Evolutionary conservation across 148 eudicot genomes (phyloP).

Genomic region (Vaccinium vitisidaea): DNA sequence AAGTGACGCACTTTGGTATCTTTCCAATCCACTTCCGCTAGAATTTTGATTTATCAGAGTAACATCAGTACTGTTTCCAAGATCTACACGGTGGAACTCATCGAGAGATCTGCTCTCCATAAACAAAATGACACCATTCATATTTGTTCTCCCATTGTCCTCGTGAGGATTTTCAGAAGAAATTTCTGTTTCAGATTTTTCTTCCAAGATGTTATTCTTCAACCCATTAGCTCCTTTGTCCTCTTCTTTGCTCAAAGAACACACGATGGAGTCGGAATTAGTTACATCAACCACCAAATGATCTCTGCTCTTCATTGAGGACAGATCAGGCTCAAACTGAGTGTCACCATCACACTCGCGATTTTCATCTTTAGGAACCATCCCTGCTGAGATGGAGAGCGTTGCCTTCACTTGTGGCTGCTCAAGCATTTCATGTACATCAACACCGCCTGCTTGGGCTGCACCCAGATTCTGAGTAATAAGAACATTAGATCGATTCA

Average conservation of each 20-base stretch:
- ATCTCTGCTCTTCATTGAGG: background rate
- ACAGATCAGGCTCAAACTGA: background rate
- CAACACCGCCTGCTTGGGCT: constrained; percentile 11
- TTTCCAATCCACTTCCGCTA: constrained; percentile 3
- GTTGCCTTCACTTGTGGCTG: constrained; percentile 4
- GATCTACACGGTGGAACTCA: constrained; percentile 10
- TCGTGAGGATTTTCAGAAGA: background rate
- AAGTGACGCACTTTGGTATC: background rate
- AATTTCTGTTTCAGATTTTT: constrained; percentile 5
- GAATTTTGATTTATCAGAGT: constrained; percentile 1
- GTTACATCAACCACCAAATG: background rate
- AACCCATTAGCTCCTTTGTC: constrained; percentile 1
- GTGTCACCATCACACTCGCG: background rate
- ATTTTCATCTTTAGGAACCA: constrained; percentile 13
- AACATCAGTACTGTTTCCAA: background rate
- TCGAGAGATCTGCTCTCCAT: background rate
- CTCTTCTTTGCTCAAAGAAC: constrained; percentile 6
- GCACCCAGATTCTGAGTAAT: constrained; percentile 14
- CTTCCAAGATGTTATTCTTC: background rate
- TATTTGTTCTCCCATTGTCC: constrained; percentile 8
- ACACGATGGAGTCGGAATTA: background rate
- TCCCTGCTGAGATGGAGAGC: constrained; percentile 13
- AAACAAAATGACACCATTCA: background rate
- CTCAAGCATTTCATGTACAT: constrained; percentile 15
- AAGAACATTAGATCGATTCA: background rate